phyloP scores from a whole-genome alignment of 2,329 filamentous ascomycete genomes.

The Fusarium sublunatum region DNA sequence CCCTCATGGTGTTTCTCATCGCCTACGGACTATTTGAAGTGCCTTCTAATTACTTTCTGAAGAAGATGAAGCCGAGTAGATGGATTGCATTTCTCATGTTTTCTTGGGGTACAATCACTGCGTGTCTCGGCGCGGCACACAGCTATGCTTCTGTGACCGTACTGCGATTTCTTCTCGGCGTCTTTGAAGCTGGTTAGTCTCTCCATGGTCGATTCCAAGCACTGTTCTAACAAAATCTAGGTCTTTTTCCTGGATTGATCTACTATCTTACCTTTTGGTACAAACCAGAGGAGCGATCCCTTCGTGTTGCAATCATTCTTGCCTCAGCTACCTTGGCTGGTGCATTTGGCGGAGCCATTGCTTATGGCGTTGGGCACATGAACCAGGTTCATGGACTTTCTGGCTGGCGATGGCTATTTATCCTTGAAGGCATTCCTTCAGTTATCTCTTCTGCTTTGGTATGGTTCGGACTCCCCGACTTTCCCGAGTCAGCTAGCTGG shows the following conservation, averaged over 20 bases:
- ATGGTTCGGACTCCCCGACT: slow-evolving; percentile 75
- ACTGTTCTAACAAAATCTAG: slow-evolving; percentile 54
- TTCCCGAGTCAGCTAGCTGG: slow-evolving; percentile 72
- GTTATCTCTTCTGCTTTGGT: slow-evolving; percentile 68
- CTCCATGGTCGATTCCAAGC: no score
- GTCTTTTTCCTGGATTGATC: slow-evolving; percentile 40
- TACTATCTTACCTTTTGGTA: slow-evolving; percentile 75
- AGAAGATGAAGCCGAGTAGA: slow-evolving; percentile 60
- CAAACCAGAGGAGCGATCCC: slow-evolving; percentile 72
- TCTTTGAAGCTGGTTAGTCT: slow-evolving; percentile 46
- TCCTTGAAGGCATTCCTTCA: slow-evolving; percentile 71
- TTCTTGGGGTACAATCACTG: slow-evolving; percentile 54
- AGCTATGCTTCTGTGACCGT: slow-evolving; percentile 49
- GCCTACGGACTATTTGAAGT: slow-evolving; percentile 68
- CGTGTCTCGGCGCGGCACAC: slow-evolving; percentile 55
- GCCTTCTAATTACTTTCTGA: slow-evolving; percentile 59
- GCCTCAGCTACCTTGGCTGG: slow-evolving; percentile 74
- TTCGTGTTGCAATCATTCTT: slow-evolving; percentile 74
- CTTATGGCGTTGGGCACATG: slow-evolving; percentile 76
- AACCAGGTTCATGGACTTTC: slow-evolving; percentile 67
- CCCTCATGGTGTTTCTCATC: slow-evolving; percentile 52
- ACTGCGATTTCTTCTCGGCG: slow-evolving; percentile 48
- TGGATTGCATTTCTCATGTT: slow-evolving; percentile 53
- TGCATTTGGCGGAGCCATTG: slow-evolving; percentile 76
- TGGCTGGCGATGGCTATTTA: slow-evolving; percentile 74